Percentiles rank a stretch among this genome's conserved stretches.
These are phyloP conservation scores for Colletotrichum melonis DNA, from an alignment of 2,329 filamentous ascomycete genomes.

Conservation along the genomic window DNA sequence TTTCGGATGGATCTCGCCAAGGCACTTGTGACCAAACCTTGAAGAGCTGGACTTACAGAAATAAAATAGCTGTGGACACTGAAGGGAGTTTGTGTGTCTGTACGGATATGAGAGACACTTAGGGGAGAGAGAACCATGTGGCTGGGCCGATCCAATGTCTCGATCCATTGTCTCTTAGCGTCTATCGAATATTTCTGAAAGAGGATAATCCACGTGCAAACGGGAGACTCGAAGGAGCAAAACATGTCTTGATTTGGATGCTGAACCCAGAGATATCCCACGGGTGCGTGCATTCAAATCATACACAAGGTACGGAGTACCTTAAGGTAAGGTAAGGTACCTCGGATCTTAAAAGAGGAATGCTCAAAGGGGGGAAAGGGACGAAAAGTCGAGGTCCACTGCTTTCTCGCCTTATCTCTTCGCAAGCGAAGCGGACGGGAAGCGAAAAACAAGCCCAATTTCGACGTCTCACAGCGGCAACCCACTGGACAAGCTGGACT, in stretches of 20 bases:
- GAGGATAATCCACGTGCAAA: constrained; percentile 10
- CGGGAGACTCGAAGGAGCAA: neutral
- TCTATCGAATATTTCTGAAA: neutral
- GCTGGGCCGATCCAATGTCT: constrained; percentile 16
- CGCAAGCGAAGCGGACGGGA: neutral
- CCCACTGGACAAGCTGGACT: neutral
- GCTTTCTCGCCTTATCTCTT: neutral
- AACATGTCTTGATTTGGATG: neutral
- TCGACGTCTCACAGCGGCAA: neutral
- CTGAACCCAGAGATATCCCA: neutral
- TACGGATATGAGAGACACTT: neutral
- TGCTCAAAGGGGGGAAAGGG: neutral
- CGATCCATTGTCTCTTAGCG: constrained; percentile 9
- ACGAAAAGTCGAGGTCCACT: constrained; percentile 4
- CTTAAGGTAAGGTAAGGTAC: too few species aligned
- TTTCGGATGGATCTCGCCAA: constrained; percentile 17
- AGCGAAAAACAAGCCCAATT: constrained; percentile 24
- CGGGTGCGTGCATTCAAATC: neutral
- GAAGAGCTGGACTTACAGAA: neutral
- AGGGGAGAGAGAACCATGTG: neutral
- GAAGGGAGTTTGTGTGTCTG: too few species aligned
- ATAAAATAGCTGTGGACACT: neutral
- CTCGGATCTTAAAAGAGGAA: too few species aligned
- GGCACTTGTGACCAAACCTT: constrained; percentile 2
- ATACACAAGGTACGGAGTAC: too few species aligned